Conservation (phyloP, 1,139 yeast genomes). For the Kodamaea suecica region DNA sequence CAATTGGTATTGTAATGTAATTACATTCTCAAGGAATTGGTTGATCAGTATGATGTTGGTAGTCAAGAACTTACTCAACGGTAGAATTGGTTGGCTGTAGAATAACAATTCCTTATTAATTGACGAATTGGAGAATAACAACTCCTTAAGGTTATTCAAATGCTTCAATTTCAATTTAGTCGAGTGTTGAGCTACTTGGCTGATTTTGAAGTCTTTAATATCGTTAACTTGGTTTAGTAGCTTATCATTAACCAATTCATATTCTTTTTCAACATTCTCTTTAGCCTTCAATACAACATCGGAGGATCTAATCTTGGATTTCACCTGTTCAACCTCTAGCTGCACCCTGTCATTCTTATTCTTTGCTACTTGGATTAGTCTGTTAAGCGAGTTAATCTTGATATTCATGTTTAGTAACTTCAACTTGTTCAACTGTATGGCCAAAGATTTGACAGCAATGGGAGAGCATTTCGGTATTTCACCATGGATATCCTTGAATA, state of each 20-base stretch:
- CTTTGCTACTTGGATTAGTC: constrained; percentile 6
- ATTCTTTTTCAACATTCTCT: constrained; percentile 8
- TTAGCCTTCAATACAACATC: not conserved
- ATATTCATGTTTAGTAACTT: constrained; percentile 27
- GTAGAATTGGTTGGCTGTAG: constrained; percentile 30
- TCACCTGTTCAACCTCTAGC: constrained; percentile 4
- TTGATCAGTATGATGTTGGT: constrained; percentile 33
- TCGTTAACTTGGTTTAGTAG: constrained; percentile 16
- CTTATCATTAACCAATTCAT: constrained; percentile 7
- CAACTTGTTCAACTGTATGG: constrained; percentile 43
- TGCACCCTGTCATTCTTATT: constrained; percentile 5
- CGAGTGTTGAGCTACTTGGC: constrained; percentile 30
- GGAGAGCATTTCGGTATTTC: constrained; percentile 24
- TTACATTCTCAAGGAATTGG: constrained; percentile 40
- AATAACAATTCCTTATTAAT: constrained; percentile 16
- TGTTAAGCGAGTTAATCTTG: constrained; percentile 24
- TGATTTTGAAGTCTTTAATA: constrained; percentile 21
- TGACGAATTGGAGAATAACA: constrained; percentile 20
- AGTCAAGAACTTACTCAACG: constrained; percentile 27
- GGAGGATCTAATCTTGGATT: not conserved
- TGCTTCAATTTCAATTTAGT: constrained; percentile 24
- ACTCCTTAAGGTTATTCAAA: constrained; percentile 27
- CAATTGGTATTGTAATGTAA: constrained; percentile 32
- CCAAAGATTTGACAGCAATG: constrained; percentile 34
- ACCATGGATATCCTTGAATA: constrained; percentile 10